A percentile compares a stretch with the other conserved stretches of the same genome.
phyloP scores from a whole-genome alignment of 257 asterid genomes.

The Plantago ovata region DNA sequence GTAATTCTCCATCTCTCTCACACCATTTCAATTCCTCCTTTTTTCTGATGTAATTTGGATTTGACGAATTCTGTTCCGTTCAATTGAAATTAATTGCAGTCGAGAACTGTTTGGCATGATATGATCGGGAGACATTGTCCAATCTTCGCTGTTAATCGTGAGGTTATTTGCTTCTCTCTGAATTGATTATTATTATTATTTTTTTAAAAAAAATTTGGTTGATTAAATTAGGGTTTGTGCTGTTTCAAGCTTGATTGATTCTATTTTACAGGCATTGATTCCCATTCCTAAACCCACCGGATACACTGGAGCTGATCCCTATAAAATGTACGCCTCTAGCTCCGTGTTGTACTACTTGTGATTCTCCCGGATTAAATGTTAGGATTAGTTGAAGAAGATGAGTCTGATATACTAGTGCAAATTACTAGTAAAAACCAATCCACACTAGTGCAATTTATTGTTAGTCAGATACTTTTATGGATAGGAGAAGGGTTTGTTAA shows the following conservation, averaged over 20 bases:
- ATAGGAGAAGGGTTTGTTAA: constrained; percentile 17
- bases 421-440: no score
- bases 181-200: background rate
- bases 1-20: constrained; percentile 32
- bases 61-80: background rate
- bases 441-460: no score
- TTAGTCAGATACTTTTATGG: background rate
- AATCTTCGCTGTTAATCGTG: constrained; percentile 85
- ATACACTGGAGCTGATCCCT: constrained; percentile 94
- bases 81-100: constrained; percentile 33
- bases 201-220: no score
- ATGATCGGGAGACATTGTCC: constrained; percentile 97
- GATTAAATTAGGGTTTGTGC: constrained; percentile 9
- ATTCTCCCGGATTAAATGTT: background rate
- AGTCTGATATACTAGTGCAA: background rate
- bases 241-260: constrained; percentile 5
- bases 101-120: constrained; percentile 93
- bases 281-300: constrained; percentile 91
- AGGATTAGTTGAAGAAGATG: background rate
- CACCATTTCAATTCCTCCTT: background rate
- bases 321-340: constrained; percentile 61
- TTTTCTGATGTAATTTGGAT: constrained; percentile 6
- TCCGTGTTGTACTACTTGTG: constrained; percentile 8
- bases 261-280: constrained; percentile 55
- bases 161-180: constrained; percentile 38